Percentiles rank a stretch among this genome's conserved stretches.
These are phyloP conservation scores for Monilinia fructigena DNA, from an alignment of 2,329 filamentous ascomycete species.

Conservation along the genomic window DNA sequence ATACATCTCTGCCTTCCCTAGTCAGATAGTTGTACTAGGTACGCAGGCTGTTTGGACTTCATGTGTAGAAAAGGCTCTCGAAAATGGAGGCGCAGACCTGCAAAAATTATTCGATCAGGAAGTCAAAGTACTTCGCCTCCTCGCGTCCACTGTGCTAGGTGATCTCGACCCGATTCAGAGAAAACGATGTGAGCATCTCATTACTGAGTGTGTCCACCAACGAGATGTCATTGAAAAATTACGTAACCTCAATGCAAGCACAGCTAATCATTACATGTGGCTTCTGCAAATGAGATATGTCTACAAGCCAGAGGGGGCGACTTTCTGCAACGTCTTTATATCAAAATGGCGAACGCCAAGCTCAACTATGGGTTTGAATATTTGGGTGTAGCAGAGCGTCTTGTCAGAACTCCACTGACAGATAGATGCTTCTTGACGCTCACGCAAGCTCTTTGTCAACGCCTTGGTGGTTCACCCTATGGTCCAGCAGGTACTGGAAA, in stretches of 20 bases:
- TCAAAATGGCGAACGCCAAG: constrained; percentile 96
- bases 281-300: constrained; percentile 96
- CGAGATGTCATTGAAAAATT: constrained; percentile 90
- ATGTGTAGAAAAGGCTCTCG: constrained; percentile 74
- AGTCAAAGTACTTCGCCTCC: constrained; percentile 77
- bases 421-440: constrained; percentile 98
- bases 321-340: constrained; percentile 74
- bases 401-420: constrained; percentile 93
- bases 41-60: constrained; percentile 94
- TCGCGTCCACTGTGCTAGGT: constrained; percentile 85
- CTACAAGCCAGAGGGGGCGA: constrained; percentile 82
- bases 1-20: constrained; percentile 84
- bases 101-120: constrained; percentile 74
- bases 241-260: constrained; percentile 69
- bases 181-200: constrained; percentile 97
- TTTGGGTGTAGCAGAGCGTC: constrained; percentile 89
- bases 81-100: constrained; percentile 67
- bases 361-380: constrained; percentile 98
- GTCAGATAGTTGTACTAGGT: constrained; percentile 91
- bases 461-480: constrained; percentile 94
- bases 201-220: constrained; percentile 98
- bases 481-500: constrained; percentile 97
- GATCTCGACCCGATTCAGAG: constrained; percentile 83
- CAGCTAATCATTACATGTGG: constrained; percentile 84
- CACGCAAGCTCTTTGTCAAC: constrained; percentile 91